Evolutionary conservation across 441 rosid genomes (phyloP), one percentile per base, ranked within the genome.

Genomic region (Hura crepitans): DNA sequence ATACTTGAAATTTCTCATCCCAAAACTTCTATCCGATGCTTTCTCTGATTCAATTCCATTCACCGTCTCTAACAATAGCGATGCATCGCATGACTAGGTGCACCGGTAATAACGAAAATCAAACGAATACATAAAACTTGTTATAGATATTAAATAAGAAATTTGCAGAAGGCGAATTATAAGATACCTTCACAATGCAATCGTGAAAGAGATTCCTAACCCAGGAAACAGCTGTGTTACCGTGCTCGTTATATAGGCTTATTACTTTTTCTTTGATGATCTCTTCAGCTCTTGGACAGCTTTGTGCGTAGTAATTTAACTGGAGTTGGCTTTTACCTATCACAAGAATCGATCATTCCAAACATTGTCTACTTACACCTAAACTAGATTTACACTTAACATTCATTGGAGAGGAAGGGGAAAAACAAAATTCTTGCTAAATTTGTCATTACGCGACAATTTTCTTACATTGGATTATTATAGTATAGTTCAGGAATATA

Each of bases 201-300:
- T 93, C 96, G 51, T 91, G 96, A 80, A 93, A 93, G 74, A 93
- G 93, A 80, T 91, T 93, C 62, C 98, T 83, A 72, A 91, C 80
- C 98, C 97, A 91, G 2, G 98, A 89, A 27, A 93, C 86, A 6
- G 96, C 97, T 0, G 96, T 93, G 77, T 93, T 93, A 54, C 96
- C 94, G 61, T 93, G 94, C 66, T 85, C 74, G 9, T 83, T 33
- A 74, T 93, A 89, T 23, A 93, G 87, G 2, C 67, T 78, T 56
- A 63, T 72, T 53, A 93, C 97, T 74, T 89, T 78, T 67, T 84
- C 78, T 73, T 87, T 86, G 74, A 93, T 79, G 54, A 89, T 87
- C 35, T 86, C 94, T 76, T 91, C 97, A 37, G 96, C 96, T 70
- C 78, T 83, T 5, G 96, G 92, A 73, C 96, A 91, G 65, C 86